Conservation (phyloP, 768 basidiomycete genomes). For the Rubroboletus satanas region DNA sequence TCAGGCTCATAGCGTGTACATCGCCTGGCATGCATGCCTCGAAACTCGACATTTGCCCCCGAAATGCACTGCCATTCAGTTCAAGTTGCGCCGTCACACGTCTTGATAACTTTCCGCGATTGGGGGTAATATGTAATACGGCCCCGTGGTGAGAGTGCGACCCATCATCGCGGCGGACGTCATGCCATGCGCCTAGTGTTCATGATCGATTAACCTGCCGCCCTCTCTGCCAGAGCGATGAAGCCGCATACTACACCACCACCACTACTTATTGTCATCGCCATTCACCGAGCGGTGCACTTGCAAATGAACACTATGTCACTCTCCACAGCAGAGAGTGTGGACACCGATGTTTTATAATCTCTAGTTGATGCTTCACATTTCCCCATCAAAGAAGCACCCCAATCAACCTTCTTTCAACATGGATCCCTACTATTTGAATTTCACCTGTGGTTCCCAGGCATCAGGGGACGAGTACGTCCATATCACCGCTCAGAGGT, state of each 20-base stretch:
- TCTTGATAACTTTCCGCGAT: constrained; percentile 20
- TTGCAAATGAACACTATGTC: constrained; percentile 20
- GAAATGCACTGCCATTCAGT: constrained; percentile 13
- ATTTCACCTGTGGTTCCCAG: constrained; percentile 2
- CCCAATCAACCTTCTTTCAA: constrained; percentile 13
- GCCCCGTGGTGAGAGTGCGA: constrained; percentile 20
- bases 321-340: constrained; percentile 15
- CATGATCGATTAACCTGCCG: constrained; percentile 21
- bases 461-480: not conserved
- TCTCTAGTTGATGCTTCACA: constrained; percentile 10
- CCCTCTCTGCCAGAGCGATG: constrained; percentile 22
- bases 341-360: constrained; percentile 20
- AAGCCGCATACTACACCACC: constrained; percentile 21
- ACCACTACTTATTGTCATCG: constrained; percentile 22
- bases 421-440: constrained; percentile 17
- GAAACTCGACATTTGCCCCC: constrained; percentile 11
- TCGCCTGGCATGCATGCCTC: constrained; percentile 26
- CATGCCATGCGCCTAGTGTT: constrained; percentile 17
- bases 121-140: constrained; percentile 27
- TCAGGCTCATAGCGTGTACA: constrained; percentile 18
- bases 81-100: constrained; percentile 24
- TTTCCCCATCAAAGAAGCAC: constrained; percentile 21
- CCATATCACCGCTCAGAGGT: constrained; percentile 12
- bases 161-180: constrained; percentile 22
- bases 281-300: constrained; percentile 21